These are phyloP conservation scores for Lotmaria passim DNA, from an alignment of 208 protist species.

Conservation along the genomic window DNA sequence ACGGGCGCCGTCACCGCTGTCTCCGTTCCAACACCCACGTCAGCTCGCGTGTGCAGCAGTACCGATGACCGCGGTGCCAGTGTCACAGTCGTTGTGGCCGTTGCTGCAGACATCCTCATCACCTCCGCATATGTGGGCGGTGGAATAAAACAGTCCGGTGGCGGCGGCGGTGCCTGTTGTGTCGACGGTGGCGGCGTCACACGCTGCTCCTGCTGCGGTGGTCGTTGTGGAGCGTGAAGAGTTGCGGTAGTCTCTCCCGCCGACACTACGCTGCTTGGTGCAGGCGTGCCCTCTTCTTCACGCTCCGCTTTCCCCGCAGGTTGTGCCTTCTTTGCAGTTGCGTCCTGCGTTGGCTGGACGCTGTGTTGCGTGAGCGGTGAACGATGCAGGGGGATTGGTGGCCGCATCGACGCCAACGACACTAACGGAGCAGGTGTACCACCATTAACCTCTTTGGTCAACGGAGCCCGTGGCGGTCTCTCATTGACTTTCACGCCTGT, in stretches of 20 bases:
- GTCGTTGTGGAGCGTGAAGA: not conserved
- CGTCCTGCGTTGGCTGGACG: too few relatives aligned
- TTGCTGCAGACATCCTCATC: not conserved
- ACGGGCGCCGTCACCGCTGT: not conserved
- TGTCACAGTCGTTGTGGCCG: not conserved
- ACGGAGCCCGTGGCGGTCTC: not conserved
- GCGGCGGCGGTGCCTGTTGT: not conserved
- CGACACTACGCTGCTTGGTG: too few relatives aligned
- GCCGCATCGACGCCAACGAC: not conserved
- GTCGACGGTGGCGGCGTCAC: not conserved
- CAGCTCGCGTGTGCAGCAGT: not conserved
- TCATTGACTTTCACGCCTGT: too few relatives aligned
- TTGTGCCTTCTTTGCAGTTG: not conserved
- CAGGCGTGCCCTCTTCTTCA: not conserved
- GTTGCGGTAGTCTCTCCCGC: too few relatives aligned
- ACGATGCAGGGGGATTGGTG: conserved; percentile 14
- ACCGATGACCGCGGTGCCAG: not conserved
- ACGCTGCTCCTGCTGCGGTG: not conserved
- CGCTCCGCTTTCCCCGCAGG: not conserved
- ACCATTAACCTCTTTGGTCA: not conserved
- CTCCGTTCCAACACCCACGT: conserved; percentile 25
- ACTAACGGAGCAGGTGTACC: not conserved
- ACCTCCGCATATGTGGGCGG: conserved; percentile 31
- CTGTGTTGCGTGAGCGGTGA: not conserved
- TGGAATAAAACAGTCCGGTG: not conserved